phyloP scores from a whole-genome alignment of 768 basidiomycete genomes.

The Auricularia auricula-judae region DNA sequence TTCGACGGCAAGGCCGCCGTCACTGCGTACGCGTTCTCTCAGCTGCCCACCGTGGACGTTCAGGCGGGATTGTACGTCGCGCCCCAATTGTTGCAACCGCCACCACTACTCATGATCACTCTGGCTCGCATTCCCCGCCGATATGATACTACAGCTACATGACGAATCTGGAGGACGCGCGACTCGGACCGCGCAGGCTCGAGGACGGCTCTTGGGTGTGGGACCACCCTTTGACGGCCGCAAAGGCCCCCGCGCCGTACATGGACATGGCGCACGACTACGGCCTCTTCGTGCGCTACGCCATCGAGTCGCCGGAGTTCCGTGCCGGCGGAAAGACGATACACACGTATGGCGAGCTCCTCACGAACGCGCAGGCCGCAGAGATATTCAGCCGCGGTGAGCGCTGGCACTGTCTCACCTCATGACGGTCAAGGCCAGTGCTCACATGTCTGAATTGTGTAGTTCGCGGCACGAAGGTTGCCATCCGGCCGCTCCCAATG shows the following conservation, averaged over 20 bases:
- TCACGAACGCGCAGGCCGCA: background rate
- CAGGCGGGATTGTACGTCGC: background rate
- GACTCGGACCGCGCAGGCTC: background rate
- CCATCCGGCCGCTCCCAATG: background rate
- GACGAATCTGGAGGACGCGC: background rate
- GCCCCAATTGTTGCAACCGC: too few species aligned
- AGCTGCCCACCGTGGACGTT: background rate
- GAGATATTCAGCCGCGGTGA: background rate
- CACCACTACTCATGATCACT: too few species aligned
- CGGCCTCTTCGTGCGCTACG: conserved; percentile 3
- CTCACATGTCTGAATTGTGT: background rate
- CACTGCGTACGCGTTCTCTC: background rate
- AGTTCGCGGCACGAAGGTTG: background rate
- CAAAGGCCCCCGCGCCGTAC: background rate
- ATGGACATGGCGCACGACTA: conserved; percentile 1
- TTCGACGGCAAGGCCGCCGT: conserved; percentile 4
- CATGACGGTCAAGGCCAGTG: background rate
- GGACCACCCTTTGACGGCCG: background rate
- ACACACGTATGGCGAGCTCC: background rate
- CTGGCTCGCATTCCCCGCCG: too few species aligned
- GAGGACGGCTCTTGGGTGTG: background rate
- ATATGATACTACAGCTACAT: background rate
- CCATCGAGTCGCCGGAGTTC: background rate
- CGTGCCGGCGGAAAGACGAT: background rate
- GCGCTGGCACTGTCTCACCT: background rate